Base-by-base conservation (phyloP, 139 green algal genomes). In the Chlorella ohadii region DNA sequence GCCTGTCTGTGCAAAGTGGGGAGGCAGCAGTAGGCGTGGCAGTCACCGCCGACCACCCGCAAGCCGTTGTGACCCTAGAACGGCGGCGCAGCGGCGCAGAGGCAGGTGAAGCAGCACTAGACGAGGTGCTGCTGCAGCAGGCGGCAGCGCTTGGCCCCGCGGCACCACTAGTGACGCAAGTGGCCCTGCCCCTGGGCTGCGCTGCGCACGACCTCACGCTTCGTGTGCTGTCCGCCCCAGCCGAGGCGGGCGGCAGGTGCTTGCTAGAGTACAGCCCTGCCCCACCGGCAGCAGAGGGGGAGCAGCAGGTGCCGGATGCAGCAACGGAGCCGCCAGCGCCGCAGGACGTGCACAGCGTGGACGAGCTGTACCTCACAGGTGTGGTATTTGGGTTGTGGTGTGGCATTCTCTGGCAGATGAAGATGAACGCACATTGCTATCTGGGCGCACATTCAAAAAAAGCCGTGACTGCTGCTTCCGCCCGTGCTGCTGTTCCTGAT, bases 331-430 rank as follows among this genome's bases (percentile, higher is more conserved):
- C 73, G 51, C 51, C 73, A 25, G 31, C 51, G 51, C 73, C 73
- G 9, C n/a, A 34, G 51, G 73, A 80, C 17, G 51, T 80, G 73
- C 41, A n/a, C 20, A 68, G 73, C 73, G 19, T n/a, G 11, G 73
- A 80, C 20, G 73, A 80, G 73, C 73, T 80, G 16, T 80, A 56
- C 55, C 51, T 80, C 1, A 68, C 55, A 31, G 73, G 73, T 80
- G 38, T 39, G 68, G 15, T 7, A 3, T 27, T 15, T 38, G 31
- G 64, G 64, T 31, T 41, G 59, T 66, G 23, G 59, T 75, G 20
- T 4, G 44, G 44, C 44, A 51, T 51, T 6, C 44, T 51, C 7
- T 6, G 44, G n/a, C n/a, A n/a, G n/a, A n/a, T n/a, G n/a, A n/a
- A n/a, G n/a, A n/a, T n/a, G n/a, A n/a, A n/a, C n/a, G n/a, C n/a